Base-by-base conservation (phyloP, 106 monocot species). In the Vanilla planifolia region DNA sequence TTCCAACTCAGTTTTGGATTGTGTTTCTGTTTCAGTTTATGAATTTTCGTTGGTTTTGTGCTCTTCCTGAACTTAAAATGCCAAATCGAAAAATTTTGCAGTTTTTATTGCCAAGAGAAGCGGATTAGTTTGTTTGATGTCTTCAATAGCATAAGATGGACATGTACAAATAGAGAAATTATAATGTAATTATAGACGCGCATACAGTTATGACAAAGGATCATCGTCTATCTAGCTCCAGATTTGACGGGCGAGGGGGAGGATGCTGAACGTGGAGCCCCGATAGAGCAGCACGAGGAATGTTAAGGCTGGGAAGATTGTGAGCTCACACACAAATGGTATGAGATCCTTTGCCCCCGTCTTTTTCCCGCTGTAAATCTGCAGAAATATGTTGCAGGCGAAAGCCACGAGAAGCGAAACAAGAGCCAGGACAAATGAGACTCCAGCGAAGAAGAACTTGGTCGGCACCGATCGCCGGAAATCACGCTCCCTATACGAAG, bases 381-480 rank as follows among this genome's bases (percentile, higher is more conserved):
- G 42, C 1, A 77, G 60, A 56, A 53, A 77, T 14, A 77, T 67
- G 46, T 77, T 77, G 34, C 77, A 72, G 2, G 61, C 2, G 63
- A 72, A 72, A 0, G 72, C 44, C 62, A 78, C 36, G 2, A 78
- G 41, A 0, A 78, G 27, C 5, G 62, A 41, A 21, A 59, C 37
- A 32, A 67, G 14, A 26, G 67, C 47, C 8, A 67, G 1, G 39
- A 62, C 16, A 15, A 78, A 72, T 7, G 72, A 78, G 30, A 63
- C 1, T 7, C 17, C 36, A 11, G 77, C 77, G 0, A 72, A 67
- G 19, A 62, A 42, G 61, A 67, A 78, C 48, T 67, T 78, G 16
- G 62, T 78, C 0, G 72, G 77, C 3, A 72, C 3, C 0, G 67
- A 33, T 4, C 56, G 43, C 1, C 67, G 48, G 48, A 78, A 78